phyloP scores from a whole-genome alignment of 192 early-diverging fungal genomes.

The Coemansia sp. region DNA sequence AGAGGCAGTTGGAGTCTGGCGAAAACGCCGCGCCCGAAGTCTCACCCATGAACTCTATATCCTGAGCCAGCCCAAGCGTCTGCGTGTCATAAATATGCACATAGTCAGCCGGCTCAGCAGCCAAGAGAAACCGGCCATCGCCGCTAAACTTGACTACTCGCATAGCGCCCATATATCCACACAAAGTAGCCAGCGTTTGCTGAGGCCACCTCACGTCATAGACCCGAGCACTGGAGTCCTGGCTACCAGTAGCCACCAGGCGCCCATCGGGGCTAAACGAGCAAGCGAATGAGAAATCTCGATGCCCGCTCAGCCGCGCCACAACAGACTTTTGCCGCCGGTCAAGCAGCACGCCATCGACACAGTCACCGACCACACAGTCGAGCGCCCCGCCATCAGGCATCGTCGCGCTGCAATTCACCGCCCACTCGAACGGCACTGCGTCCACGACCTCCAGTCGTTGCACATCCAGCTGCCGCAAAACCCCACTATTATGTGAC shows the following conservation, averaged over 20 bases:
- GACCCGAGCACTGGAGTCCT: conserved; percentile 52
- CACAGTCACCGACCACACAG: conserved; percentile 53
- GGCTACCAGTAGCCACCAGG: conserved; percentile 53
- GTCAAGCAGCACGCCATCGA: conserved; percentile 34
- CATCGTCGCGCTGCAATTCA: conserved; percentile 43
- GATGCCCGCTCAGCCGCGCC: conserved; percentile 36
- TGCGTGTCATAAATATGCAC: conserved; percentile 47
- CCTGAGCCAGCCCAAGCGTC: conserved; percentile 32
- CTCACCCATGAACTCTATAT: conserved; percentile 55
- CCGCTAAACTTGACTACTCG: conserved; percentile 42
- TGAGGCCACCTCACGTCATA: conserved; percentile 52
- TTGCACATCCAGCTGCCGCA: conserved; percentile 25
- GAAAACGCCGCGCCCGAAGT: conserved; percentile 46
- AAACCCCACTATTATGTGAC: conserved; percentile 34
- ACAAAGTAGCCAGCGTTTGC: conserved; percentile 24
- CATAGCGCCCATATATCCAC: conserved; percentile 51
- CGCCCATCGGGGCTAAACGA: conserved; percentile 50
- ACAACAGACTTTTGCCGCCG: conserved; percentile 10
- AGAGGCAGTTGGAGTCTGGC: conserved; percentile 50
- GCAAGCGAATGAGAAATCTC: conserved; percentile 49
- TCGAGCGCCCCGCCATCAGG: conserved; percentile 21
- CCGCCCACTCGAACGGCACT: conserved; percentile 37
- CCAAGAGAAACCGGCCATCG: conserved; percentile 40
- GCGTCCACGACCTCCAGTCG: neutral
- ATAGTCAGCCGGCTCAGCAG: conserved; percentile 55